A percentile compares a stretch with the other conserved stretches of the same genome.
These are phyloP conservation scores for Mycena rosella DNA, from an alignment of 768 basidiomycete species.

Conservation along the genomic window DNA sequence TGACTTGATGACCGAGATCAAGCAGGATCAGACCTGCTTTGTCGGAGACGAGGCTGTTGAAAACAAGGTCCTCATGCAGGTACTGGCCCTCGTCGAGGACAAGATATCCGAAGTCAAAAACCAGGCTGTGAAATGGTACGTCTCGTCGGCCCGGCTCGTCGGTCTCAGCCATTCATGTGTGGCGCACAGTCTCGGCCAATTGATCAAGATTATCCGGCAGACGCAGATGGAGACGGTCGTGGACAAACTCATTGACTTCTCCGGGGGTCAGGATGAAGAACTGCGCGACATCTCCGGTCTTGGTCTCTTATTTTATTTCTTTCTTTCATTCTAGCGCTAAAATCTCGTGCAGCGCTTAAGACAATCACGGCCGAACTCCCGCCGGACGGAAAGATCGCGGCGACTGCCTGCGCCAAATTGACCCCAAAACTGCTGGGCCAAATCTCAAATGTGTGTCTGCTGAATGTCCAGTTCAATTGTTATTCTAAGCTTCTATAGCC, in stretches of 20 bases:
- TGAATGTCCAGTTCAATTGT: constrained; percentile 33
- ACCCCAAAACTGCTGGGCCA: constrained; percentile 87
- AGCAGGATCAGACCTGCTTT: constrained; percentile 80
- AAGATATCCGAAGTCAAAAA: constrained; percentile 99
- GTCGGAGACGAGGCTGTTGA: constrained; percentile 89
- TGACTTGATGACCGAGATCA: constrained; percentile 92
- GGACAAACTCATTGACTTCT: constrained; percentile 90
- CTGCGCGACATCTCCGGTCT: constrained; percentile 94
- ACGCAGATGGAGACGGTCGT: constrained; percentile 87
- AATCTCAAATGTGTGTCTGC: constrained; percentile 72
- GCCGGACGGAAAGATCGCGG: constrained; percentile 82
- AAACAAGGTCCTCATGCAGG: constrained; percentile 85
- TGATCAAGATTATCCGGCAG: constrained; percentile 91
- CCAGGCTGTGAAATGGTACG: constrained; percentile 94
- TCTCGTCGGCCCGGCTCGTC: constrained; percentile 7
- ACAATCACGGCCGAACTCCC: constrained; percentile 94
- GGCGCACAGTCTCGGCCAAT: constrained; percentile 78
- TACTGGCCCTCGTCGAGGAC: constrained; percentile 90
- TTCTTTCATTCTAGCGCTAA: constrained; percentile 17
- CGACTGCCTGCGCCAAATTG: constrained; percentile 84
- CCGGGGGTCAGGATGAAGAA: constrained; percentile 90
- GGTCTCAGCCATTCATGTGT: constrained; percentile 26
- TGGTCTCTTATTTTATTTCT: constrained; percentile 62
- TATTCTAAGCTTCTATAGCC: constrained; percentile 53
- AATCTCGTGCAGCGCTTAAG: constrained; percentile 77